Base-by-base conservation (phyloP, 1,139 yeast species). In the Yamadazyma blattariae region DNA sequence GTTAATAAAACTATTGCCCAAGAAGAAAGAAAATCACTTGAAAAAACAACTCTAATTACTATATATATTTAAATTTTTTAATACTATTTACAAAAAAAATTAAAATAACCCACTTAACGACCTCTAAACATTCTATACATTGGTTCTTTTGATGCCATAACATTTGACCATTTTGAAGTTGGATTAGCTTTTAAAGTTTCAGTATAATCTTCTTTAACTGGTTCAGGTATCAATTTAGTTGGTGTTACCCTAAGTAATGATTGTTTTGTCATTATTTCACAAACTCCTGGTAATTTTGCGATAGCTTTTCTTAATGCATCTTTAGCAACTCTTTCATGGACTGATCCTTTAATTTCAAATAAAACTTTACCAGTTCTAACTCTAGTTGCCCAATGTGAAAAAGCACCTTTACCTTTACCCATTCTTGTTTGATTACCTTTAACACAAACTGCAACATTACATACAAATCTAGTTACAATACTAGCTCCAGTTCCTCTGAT, bases 351-450 rank as follows among this genome's bases (percentile, higher is more conserved):
- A 54, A 90, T 80, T 63, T 92, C 99, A 56, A 90, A 89, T 24
- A 89, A 69, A 32, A 92, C 81, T 55, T 89, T 89, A 4, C 99
- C 99, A 0, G 97, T 89, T 30, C 98, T 95, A 14, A 92, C 92
- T 52, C 99, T 78, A 29, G 82, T 86, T 46, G 95, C 95, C 97
- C 97, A 94, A 67, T 88, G 95, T 52, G 89, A 96, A 57, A 92
- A 90, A 0, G 94, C 82, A 62, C 99, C 99, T 64, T 92, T 92
- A 69, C 99, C 99, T 64, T 94, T 92, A 71, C 99, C 99, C 99
- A 92, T 92, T 81, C 99, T 92, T 14, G 97, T 88, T 59, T 92
- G 97, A 61, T 94, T 92, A 68, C 99, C 99, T 67, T 92, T 92
- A 39, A 87, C 79, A 64, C 97, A 90, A 15, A 92, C 95, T 0